Evolutionary conservation across 805 yeast genomes (phyloP), one percentile per base, ranked within the genome.

Genomic region (Saccharomycopsis fodiens): DNA sequence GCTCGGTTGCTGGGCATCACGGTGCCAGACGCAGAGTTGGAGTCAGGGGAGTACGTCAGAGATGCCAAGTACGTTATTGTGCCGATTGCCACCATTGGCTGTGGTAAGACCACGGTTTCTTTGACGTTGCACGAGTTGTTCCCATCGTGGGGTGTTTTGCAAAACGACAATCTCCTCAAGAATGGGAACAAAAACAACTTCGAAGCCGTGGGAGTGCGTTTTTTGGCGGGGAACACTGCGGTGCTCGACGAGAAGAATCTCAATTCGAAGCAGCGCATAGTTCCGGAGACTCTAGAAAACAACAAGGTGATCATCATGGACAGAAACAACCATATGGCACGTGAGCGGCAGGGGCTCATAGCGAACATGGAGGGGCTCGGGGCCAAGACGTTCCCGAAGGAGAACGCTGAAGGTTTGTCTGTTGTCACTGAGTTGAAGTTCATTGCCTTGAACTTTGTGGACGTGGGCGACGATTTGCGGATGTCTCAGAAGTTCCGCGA

Each of bases 71-170:
- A 76, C 57, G 72, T 86, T 0, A 57, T 93, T 2, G 74, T 88
- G 1, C 91, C 97, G 0, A 77, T 89, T 3, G 88, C 97, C 0
- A 87, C 95, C 0, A 76, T 91, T 40, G 97, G 97, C 0, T 86
- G 97, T 62, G 98, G 98, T 4, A 93, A 93, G 59, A 88, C 97
- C 0, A 86, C 97, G 0, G 74, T 85, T 0, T 76, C 85, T 3
- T 59, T 75, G 23, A 78, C 89, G 0, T 65, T 93, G 37, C 52
- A 57, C 0, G 56, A 68, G 10, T 60, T 89, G 13, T 79, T 67
- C 45, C 79, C 81, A 1, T 58, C 66, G 0, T 82, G 94, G 82
- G 81, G 74, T 0, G 84, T 80, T 54, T 69, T 85, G 7, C 96
- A 86, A 59, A 89, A 85, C 62, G 97, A 91, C 63, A 76, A 85